Base-by-base conservation (phyloP, 169 alveolate genomes). In the Cryptosporidium baileyi region DNA sequence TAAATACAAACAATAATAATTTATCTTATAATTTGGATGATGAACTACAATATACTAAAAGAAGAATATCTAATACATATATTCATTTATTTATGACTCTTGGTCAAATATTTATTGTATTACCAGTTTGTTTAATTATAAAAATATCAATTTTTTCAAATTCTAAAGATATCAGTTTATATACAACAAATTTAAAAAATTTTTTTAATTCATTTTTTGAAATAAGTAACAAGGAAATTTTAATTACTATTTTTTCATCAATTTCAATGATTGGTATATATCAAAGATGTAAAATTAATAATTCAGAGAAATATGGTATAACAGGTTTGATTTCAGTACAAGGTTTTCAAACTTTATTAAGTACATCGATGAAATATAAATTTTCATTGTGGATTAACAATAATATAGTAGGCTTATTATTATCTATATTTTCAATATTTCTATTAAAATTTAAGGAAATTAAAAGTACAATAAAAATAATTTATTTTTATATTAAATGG, bases 181-280 rank as follows among this genome's bases (percentile, higher is more conserved):
- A 38, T 22, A 9, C 24, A 17, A 59, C 40, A 32, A 26, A 24
- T 17, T 8, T 74, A 40, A 11, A 47, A 22, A 19, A 17, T 7
- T 26, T 34, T 15, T 24, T 74, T 2, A 44, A 30, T n/a, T 54
- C 74, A 1, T 30, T 57, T 17, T 74, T 74, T 36, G 41, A 74
- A 3, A 38, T 74, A 24, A 59, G 4, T 36, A 74, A 34, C 19
- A 74, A 32, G 22, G 85, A 74, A 38, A 11, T 38, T 26, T 17
- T 38, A 11, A 24, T 41, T 3, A 38, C 54, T 3, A 38, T 74
- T 40, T 74, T 74, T 57, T 74, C 85, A 0, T 54, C 59, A 19
- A 61, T 74, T 17, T 51, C 85, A 54, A 74, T 74, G 59, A 60
- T 74, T 74, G 85, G 85, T 19, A 54, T 74, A 36, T 74, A 74